Evolutionary conservation across 2,329 filamentous ascomycete genomes (phyloP).

Genomic region (Sporothrix phasma): DNA sequence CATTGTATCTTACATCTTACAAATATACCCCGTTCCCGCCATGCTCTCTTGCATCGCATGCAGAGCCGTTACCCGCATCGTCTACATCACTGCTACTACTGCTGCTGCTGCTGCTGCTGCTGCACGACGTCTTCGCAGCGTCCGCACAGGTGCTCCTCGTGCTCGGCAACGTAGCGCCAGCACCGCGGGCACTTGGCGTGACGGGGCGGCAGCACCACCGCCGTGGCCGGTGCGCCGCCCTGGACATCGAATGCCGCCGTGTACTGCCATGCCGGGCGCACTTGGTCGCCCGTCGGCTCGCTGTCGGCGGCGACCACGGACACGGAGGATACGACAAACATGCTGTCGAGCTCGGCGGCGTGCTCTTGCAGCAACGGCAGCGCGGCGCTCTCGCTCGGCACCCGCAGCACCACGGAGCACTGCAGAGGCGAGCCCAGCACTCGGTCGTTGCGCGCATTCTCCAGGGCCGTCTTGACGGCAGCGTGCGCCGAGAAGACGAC

Average conservation of each 20-base stretch:
- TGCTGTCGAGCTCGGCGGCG: constrained; percentile 44
- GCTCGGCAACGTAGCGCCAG: constrained; percentile 74
- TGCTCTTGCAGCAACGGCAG: constrained; percentile 30
- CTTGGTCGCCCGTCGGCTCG: constrained; percentile 21
- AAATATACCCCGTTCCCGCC: too few species aligned
- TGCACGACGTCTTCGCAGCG: constrained; percentile 60
- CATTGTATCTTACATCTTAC: neutral
- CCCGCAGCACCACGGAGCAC: constrained; percentile 53
- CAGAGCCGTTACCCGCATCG: neutral
- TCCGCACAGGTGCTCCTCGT: constrained; percentile 55
- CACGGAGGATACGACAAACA: constrained; percentile 62
- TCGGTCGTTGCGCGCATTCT: constrained; percentile 61
- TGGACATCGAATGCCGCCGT: constrained; percentile 33
- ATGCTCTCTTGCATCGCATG: too few species aligned
- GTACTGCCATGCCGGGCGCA: constrained; percentile 31
- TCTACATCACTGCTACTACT: neutral
- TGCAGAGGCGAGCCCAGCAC: constrained; percentile 72
- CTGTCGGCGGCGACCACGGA: constrained; percentile 32
- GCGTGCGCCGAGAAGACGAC: constrained; percentile 46
- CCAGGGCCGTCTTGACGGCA: constrained; percentile 65
- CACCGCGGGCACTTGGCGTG: constrained; percentile 72
- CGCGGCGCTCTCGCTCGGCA: constrained; percentile 28
- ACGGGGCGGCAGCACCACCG: constrained; percentile 39
- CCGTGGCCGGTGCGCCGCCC: constrained; percentile 29
- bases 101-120: neutral